Conservation (phyloP, 164 flowering plant genomes). For the Euptelea pleiosperma region DNA sequence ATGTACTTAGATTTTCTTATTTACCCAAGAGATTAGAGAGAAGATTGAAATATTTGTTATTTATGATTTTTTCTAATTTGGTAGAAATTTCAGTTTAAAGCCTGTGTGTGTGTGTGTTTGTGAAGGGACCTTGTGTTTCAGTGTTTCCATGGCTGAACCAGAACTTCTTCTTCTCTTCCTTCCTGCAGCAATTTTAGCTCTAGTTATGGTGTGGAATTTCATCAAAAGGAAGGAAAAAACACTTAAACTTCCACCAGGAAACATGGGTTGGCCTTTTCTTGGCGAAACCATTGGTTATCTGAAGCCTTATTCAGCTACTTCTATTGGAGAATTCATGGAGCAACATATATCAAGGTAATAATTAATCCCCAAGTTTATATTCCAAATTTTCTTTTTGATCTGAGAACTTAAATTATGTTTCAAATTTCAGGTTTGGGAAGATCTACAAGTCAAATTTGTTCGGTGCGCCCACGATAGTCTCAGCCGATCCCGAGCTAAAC, state of each 20-base stretch:
- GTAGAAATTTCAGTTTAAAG: no score
- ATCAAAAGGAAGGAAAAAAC: conserved; percentile 32
- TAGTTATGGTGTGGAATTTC: conserved; percentile 34
- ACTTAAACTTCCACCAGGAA: conserved; percentile 77
- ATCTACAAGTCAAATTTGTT: conserved; percentile 82
- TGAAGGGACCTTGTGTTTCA: background rate
- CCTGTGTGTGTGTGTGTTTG: no score
- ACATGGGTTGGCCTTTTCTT: conserved; percentile 80
- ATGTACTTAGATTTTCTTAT: no score
- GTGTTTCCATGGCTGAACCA: conserved; percentile 42
- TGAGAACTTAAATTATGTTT: background rate
- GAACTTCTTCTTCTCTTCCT: conserved; percentile 45
- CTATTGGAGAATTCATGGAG: conserved; percentile 81
- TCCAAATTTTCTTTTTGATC: no score
- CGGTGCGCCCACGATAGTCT: conserved; percentile 79
- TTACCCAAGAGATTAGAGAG: no score
- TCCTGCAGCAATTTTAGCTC: conserved; percentile 35
- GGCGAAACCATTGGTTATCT: conserved; percentile 82
- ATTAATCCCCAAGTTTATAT: conserved; percentile 1
- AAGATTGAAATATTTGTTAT: no score
- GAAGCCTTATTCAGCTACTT: conserved; percentile 70
- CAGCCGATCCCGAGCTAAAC: conserved; percentile 80
- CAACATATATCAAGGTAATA: conserved; percentile 76
- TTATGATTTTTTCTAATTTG: no score
- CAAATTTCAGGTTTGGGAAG: conserved; percentile 65